Conservation (phyloP, 2,329 filamentous ascomycete species). For the Penicillium occitanis region DNA sequence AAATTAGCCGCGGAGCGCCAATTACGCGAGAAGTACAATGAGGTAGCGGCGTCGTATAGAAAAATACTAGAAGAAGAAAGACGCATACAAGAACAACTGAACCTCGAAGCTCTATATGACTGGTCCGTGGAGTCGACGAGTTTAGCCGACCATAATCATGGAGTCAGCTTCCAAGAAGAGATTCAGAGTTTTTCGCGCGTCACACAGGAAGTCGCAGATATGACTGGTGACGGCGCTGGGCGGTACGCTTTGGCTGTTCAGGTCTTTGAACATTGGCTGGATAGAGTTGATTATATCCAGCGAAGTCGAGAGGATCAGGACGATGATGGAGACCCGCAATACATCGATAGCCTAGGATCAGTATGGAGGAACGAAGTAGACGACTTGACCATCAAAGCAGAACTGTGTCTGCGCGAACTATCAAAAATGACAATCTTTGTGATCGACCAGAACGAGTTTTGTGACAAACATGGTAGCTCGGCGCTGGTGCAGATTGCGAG, state of each 20-base stretch:
- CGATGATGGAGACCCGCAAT: conserved; percentile 23
- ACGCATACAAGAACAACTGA: conserved; percentile 34
- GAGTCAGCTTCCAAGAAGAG: conserved; percentile 36
- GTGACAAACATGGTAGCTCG: background rate
- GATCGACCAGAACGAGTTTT: conserved; percentile 29
- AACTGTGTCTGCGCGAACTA: conserved; percentile 37
- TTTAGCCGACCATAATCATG: conserved; percentile 27
- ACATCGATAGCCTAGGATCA: conserved; percentile 37
- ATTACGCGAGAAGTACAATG: conserved; percentile 37
- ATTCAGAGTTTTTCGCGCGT: conserved; percentile 41
- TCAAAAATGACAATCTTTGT: conserved; percentile 39
- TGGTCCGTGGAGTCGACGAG: conserved; percentile 35
- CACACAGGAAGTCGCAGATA: conserved; percentile 39
- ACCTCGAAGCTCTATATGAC: conserved; percentile 35
- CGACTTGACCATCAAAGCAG: conserved; percentile 34
- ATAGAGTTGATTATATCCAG: conserved; percentile 30
- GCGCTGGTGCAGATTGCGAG: conserved; percentile 34
- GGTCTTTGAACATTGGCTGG: conserved; percentile 41
- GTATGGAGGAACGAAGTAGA: conserved; percentile 38
- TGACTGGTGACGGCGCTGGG: conserved; percentile 30
- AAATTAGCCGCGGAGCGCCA: conserved; percentile 31
- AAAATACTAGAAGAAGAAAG: conserved; percentile 35
- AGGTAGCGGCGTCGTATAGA: conserved; percentile 37
- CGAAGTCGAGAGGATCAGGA: conserved; percentile 17
- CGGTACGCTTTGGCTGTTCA: conserved; percentile 33